Conservation (phyloP, 2,329 filamentous ascomycete genomes). For the Fonsecaea multimorphosa region DNA sequence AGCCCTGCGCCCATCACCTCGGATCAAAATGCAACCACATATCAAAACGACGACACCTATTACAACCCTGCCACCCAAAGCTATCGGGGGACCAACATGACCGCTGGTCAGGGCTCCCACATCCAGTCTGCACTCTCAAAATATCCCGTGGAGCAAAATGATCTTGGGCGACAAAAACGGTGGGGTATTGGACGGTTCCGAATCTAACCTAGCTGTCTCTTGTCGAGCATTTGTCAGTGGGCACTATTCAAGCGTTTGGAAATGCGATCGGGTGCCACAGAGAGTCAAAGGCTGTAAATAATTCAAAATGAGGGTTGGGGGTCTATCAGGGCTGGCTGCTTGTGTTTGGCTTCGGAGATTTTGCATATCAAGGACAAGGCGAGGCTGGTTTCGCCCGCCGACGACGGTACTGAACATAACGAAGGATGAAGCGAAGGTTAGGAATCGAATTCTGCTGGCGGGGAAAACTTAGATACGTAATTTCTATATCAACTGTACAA, state of each 20-base stretch:
- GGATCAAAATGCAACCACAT: constrained; percentile 27
- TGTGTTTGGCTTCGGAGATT: not conserved
- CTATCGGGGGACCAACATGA: constrained; percentile 29
- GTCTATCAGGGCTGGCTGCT: not conserved
- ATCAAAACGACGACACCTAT: constrained; percentile 20
- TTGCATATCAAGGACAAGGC: not conserved
- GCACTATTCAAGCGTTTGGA: not conserved
- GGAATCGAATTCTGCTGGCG: not conserved
- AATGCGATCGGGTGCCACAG: not conserved
- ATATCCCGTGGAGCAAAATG: constrained; percentile 16
- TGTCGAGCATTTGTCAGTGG: not conserved
- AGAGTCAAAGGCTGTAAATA: not conserved
- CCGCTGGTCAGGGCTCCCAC: constrained; percentile 20
- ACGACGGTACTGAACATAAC: not conserved
- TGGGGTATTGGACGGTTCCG: constrained; percentile 26
- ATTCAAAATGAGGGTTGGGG: not conserved
- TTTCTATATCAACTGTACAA: not conserved
- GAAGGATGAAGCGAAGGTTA: not conserved
- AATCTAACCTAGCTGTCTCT: constrained; percentile 1
- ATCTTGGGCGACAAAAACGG: constrained; percentile 25
- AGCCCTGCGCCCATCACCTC: constrained; percentile 25
- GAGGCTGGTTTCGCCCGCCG: not conserved
- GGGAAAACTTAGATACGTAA: not conserved
- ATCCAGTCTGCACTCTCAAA: not conserved
- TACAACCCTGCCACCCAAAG: constrained; percentile 18